These are phyloP conservation scores for Psilocybe cyanescens DNA, from an alignment of 768 basidiomycete species.

Conservation along the genomic window DNA sequence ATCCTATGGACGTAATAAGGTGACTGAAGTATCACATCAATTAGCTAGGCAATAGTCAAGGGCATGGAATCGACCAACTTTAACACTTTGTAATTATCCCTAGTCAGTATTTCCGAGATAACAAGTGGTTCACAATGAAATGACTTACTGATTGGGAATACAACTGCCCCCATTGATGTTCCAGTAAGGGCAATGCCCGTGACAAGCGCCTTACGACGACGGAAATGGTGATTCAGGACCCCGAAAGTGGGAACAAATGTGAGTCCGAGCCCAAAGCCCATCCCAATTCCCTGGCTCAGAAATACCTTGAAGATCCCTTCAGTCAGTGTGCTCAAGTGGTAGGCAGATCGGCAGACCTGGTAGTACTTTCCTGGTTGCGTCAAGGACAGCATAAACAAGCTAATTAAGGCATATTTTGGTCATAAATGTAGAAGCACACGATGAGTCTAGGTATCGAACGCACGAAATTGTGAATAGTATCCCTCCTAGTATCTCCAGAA, in stretches of 20 bases:
- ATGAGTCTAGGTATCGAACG: neutral
- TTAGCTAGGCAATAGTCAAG: neutral
- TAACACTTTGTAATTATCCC: no score
- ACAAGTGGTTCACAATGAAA: neutral
- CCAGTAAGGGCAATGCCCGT: conserved; percentile 42
- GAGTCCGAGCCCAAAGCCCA: conserved; percentile 48
- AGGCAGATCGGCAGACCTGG: conserved; percentile 10
- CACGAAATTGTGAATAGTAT: conserved; percentile 25
- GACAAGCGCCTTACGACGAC: conserved; percentile 35
- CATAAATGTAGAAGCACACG: neutral
- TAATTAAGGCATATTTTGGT: neutral
- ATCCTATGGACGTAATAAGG: conserved; percentile 29
- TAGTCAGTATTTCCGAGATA: no score
- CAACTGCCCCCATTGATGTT: conserved; percentile 35
- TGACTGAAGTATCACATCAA: conserved; percentile 16
- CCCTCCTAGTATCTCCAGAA: conserved; percentile 20
- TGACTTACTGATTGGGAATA: conserved; percentile 35
- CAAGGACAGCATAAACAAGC: conserved; percentile 23
- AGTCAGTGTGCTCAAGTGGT: no score
- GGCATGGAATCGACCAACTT: neutral
- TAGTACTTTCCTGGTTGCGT: conserved; percentile 13
- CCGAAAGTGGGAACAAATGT: conserved; percentile 48
- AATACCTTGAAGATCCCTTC: conserved; percentile 26
- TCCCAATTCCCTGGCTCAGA: conserved; percentile 55
- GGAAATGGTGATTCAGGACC: conserved; percentile 46